Base-by-base conservation (phyloP, 331 rosid species). In the Quercus tomentella region DNA sequence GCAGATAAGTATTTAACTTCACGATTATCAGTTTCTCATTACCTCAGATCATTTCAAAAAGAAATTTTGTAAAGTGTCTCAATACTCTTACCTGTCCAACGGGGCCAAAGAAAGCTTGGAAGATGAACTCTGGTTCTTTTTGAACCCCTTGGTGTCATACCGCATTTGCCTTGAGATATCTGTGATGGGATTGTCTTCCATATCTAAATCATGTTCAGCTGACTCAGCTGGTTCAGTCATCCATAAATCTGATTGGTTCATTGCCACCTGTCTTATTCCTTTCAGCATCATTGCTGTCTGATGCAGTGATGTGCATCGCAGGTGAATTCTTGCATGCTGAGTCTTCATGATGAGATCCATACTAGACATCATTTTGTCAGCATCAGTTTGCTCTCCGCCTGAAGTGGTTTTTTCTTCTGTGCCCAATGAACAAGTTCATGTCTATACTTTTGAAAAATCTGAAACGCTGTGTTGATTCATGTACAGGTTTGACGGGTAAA, bases 41-140 rank as follows among this genome's bases (percentile, higher is more conserved):
- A 49, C 7, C 31, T 37, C 72, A 16, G 18, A 22, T 78, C 65
- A 49, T 21, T 66, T 18, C n/a, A 55, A 70, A 88, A 58, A 31
- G 43, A 61, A 61, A 2, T 20, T 17, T 14, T 6, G 1, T 30
- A 3, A 30, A 28, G 23, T 18, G 33, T 20, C 6, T 17, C 25
- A 85, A 83, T 35, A 77, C 77, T 75, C 82, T 62, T 43, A 95
- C 99, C 98, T 82, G 86, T 75, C 82, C 37, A 60, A 18, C 33
- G 77, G 74, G 80, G 31, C 83, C 55, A 77, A 56, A 76, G 90
- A 87, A 87, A 58, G 72, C 71, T 79, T 83, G 65, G 70, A 67
- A 67, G 75, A 73, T 66, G 82, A 80, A 17, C 66, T 86, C 61
- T 83, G 83, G 72, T 78, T 84, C 77, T 77, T 89, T 74, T 71